Evolutionary conservation across 768 basidiomycete genomes (phyloP).

Genomic region (Mrakia hoshinonis): DNA sequence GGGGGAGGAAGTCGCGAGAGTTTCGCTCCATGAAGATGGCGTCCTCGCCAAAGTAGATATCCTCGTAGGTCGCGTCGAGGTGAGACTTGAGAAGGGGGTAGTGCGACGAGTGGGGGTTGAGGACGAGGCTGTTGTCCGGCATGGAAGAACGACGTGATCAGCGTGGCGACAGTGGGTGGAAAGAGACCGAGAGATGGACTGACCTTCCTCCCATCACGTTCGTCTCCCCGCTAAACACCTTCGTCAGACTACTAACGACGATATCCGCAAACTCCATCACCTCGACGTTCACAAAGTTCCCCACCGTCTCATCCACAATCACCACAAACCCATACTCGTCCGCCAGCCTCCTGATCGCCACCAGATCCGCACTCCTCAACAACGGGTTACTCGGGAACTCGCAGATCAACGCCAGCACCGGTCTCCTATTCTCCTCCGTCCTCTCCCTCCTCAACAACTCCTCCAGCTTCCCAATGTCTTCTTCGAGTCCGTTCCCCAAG

Average conservation of each 20-base stretch:
- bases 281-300: slow-evolving; percentile 88
- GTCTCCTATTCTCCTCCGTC: slow-evolving; percentile 42
- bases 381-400: slow-evolving; percentile 96
- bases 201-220: slow-evolving; percentile 99
- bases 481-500: slow-evolving; percentile 67
- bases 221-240: slow-evolving; percentile 86
- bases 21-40: slow-evolving; percentile 97
- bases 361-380: slow-evolving; percentile 70
- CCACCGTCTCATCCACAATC: slow-evolving; percentile 88
- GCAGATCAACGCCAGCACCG: slow-evolving; percentile 71
- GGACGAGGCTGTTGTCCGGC: slow-evolving; percentile 56
- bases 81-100: slow-evolving; percentile 59
- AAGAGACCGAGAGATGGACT: slow-evolving; percentile 36
- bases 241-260: slow-evolving; percentile 81
- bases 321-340: slow-evolving; percentile 82
- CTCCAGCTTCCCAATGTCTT: slow-evolving; percentile 67
- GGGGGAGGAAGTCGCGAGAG: slow-evolving; percentile 77
- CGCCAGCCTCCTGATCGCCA: slow-evolving; percentile 63
- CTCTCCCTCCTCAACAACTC: slow-evolving; percentile 46
- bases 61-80: slow-evolving; percentile 59
- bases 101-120: slow-evolving; percentile 69
- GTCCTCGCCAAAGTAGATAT: slow-evolving; percentile 80
- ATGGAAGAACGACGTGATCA: not conserved
- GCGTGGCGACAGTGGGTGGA: not conserved
- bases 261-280: slow-evolving; percentile 78